A percentile compares a stretch with the other conserved stretches of the same genome.
Conservation (phyloP, 129 eudicot species). For the Apium graveolens region DNA sequence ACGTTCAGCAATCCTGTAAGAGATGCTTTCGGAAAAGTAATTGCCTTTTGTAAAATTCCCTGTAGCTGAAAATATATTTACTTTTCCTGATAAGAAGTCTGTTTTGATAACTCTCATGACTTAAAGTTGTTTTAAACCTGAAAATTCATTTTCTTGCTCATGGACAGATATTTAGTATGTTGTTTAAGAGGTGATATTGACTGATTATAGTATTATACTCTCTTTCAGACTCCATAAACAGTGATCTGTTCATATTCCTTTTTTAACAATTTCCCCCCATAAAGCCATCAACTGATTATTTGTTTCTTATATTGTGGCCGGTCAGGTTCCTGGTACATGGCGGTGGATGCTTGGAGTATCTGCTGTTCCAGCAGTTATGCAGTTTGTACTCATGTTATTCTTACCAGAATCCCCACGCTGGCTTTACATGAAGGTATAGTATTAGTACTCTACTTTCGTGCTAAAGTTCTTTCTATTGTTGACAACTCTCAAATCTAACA, state of each 20-base stretch:
- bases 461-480: neutral
- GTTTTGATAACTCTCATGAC: neutral
- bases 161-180: neutral
- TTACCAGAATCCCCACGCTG: constrained; percentile 98
- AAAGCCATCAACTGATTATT: neutral
- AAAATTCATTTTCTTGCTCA: neutral
- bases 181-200: neutral
- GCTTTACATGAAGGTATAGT: constrained; percentile 75
- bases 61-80: too few relatives aligned
- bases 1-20: neutral
- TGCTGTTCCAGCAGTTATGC: constrained; percentile 76
- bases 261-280: too few relatives aligned
- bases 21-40: neutral
- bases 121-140: neutral
- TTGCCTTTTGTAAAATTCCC: neutral
- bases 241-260: neutral
- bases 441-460: too few relatives aligned
- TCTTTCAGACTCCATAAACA: neutral
- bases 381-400: constrained; percentile 70
- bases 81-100: too few relatives aligned
- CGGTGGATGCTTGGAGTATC: constrained; percentile 89
- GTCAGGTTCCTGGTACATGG: constrained; percentile 81
- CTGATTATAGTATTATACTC: neutral
- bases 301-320: neutral
- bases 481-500: neutral